phyloP scores from a whole-genome alignment of 371 early-diverging fungal species.

The Rhizopus delemar region DNA sequence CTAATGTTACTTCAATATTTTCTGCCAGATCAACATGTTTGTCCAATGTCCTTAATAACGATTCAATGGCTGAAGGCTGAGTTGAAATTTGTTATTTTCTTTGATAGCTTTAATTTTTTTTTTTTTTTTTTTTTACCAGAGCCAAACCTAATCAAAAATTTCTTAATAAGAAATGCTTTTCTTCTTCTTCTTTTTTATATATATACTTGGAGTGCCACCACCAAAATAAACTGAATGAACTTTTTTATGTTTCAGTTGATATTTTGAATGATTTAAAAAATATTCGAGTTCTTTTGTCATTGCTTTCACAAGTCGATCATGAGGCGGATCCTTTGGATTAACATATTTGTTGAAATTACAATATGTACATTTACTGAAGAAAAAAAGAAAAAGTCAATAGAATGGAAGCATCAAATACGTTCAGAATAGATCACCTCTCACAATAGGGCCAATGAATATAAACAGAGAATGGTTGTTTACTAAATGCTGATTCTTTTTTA shows the following conservation, averaged over 20 bases:
- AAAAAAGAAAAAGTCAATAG: not conserved
- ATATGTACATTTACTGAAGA: slow-evolving; percentile 74
- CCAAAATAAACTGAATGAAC: slow-evolving; percentile 77
- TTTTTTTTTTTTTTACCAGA: slow-evolving; percentile 12
- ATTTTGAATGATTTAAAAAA: slow-evolving; percentile 36
- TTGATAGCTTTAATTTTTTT: not conserved
- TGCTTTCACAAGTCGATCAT: slow-evolving; percentile 57
- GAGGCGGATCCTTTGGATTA: slow-evolving; percentile 54
- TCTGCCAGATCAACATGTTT: slow-evolving; percentile 31
- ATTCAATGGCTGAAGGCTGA: slow-evolving; percentile 19
- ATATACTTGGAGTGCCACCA: slow-evolving; percentile 58
- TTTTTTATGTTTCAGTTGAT: slow-evolving; percentile 32
- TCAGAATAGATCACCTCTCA: slow-evolving; percentile 50
- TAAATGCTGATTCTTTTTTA: not conserved
- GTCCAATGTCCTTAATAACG: slow-evolving; percentile 43
- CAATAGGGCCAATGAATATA: slow-evolving; percentile 91
- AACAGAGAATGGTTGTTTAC: slow-evolving; percentile 50
- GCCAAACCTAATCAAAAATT: slow-evolving; percentile 16
- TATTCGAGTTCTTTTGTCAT: slow-evolving; percentile 54
- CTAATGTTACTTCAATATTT: slow-evolving; percentile 64
- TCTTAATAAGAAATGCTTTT: not conserved
- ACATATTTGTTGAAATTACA: slow-evolving; percentile 87
- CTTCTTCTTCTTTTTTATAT: not conserved
- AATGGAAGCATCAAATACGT: not conserved
- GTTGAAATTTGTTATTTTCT: not conserved